Evolutionary conservation across 306 rosid species (phyloP), one percentile per base, ranked within the genome.

Genomic region (Ziziphus jujuba): DNA sequence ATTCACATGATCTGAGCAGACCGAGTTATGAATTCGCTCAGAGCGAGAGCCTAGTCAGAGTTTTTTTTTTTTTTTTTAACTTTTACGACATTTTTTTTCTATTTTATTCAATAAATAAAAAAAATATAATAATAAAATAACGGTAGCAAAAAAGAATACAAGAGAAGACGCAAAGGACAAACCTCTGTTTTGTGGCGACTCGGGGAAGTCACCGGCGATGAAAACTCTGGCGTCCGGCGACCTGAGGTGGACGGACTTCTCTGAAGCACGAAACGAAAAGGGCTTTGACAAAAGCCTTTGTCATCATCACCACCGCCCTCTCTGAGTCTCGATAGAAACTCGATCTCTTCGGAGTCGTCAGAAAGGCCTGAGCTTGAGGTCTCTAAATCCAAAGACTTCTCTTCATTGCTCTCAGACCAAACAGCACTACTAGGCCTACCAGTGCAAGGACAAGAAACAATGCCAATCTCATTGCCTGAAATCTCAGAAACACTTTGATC

Each of bases 371-470:
- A 83, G 20, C 63, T 67, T 0, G 86, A 82, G 1, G 88, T 80
- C 69, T 80, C 86, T 65, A 72, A 72, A 55, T 84, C 81, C 53
- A 73, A 51, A 13, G 87, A 83, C 63, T 75, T 76, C 56, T 80
- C 82, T 38, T 84, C 85, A 24, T 79, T 80, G 63, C 79, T 83
- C 76, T 88, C 89, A 1, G 96, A 89, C 92, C 92, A 89, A 8
- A 77, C 72, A 14, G 70, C 86, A 20, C 91, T 89, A 33, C 95
- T 88, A 49, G 65, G 53, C 44, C 87, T 76, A 9, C 81, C 86
- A 44, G 78, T 74, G 54, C 75, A 76, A 35, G 75, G 65, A 31
- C 84, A 72, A 25, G 73, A 35, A 67, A n/a, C n/a, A n/a, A 22
- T 22, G 57, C 79, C 80, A 43, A 60, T 49, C 1, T 44, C 76